Percentiles rank a stretch among this genome's conserved stretches.
Conservation (phyloP, 1,284 basidiomycete genomes). For the Sphagnurus paluster region DNA sequence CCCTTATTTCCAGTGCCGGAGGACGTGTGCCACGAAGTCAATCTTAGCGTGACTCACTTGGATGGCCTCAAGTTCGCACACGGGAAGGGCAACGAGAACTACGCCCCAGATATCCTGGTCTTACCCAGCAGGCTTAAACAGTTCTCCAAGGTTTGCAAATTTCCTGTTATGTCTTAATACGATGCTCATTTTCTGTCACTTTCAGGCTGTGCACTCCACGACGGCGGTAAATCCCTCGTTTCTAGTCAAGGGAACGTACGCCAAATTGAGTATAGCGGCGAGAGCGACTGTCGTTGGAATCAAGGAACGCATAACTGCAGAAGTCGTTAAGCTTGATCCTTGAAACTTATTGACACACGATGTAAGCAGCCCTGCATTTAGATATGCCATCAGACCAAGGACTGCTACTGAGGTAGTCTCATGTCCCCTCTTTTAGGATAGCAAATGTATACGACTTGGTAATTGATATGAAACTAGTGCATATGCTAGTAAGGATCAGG, state of each 20-base stretch:
- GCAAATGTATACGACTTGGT: too few species aligned
- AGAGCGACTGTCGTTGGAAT: constrained; percentile 19
- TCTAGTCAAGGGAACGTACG: constrained; percentile 58
- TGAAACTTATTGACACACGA: too few species aligned
- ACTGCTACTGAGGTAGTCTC: too few species aligned
- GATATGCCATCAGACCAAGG: too few species aligned
- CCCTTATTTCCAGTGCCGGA: constrained; percentile 89
- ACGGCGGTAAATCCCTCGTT: constrained; percentile 73
- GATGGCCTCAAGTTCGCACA: constrained; percentile 48
- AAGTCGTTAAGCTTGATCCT: constrained; percentile 25
- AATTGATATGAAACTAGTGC: too few species aligned
- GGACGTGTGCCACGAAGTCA: constrained; percentile 75
- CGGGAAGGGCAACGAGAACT: constrained; percentile 36
- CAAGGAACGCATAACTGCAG: constrained; percentile 31
- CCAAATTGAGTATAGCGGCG: constrained; percentile 39
- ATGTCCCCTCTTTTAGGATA: too few species aligned
- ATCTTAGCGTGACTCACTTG: constrained; percentile 83
- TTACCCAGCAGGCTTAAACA: constrained; percentile 85
- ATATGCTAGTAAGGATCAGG: too few species aligned
- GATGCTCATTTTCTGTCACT: constrained; percentile 1
- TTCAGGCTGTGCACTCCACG: constrained; percentile 65
- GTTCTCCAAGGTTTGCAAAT: constrained; percentile 71
- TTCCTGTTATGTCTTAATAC: neutral
- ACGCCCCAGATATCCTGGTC: constrained; percentile 81
- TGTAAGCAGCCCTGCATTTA: too few species aligned